Percentiles rank a stretch among this genome's conserved stretches.
phyloP scores from a whole-genome alignment of 495 filamentous ascomycete genomes.

The Xylaria castorea region DNA sequence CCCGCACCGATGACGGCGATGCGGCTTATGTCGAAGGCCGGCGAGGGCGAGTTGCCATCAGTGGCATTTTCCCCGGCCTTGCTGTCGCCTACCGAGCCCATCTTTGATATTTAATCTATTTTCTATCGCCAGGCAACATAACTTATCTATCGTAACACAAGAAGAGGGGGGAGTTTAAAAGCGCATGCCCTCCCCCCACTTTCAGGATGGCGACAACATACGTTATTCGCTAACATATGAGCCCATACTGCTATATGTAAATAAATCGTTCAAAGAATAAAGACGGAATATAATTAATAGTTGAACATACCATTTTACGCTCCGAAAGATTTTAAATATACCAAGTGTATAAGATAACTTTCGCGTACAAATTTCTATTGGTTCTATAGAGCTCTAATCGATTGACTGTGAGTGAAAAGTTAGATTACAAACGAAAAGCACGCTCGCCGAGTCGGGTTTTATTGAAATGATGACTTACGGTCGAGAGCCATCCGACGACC shows the following conservation, averaged over 20 bases:
- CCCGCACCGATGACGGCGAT: conserved; percentile 77
- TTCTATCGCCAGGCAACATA: background rate
- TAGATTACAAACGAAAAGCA: background rate
- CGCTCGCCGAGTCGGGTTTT: background rate
- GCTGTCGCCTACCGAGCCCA: conserved; percentile 17
- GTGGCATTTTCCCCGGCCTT: background rate
- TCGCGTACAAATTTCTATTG: background rate
- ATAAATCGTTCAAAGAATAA: background rate
- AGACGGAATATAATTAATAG: background rate
- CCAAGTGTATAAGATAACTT: background rate
- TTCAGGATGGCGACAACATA: conserved; percentile 1
- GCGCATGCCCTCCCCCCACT: background rate
- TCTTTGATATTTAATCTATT: background rate
- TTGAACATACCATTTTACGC: background rate
- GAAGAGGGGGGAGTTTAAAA: background rate
- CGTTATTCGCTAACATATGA: conserved; percentile 2
- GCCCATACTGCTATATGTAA: background rate
- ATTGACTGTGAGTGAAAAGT: background rate
- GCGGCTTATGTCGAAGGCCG: conserved; percentile 51
- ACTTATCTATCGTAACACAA: background rate
- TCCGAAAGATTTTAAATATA: background rate
- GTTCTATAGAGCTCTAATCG: background rate
- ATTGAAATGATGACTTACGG: background rate
- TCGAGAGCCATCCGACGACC: background rate
- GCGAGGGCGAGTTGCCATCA: background rate